A percentile compares a stretch with the other conserved stretches of the same genome.
These are phyloP conservation scores for Beauveria asiatica DNA, from an alignment of 2,329 filamentous ascomycete species.

Conservation along the genomic window DNA sequence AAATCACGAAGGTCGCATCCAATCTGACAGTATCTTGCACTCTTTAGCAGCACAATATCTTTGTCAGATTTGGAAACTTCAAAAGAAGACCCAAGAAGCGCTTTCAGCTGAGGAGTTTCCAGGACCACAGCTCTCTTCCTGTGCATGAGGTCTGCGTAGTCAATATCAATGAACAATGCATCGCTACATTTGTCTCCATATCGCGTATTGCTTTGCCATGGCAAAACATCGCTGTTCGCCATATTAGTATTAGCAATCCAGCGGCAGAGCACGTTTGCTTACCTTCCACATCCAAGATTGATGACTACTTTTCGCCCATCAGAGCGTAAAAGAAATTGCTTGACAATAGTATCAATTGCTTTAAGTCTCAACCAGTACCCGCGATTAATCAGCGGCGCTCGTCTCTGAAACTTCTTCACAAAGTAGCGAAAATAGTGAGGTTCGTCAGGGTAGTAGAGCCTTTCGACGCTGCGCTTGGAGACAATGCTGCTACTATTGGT, in stretches of 20 bases:
- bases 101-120: constrained; percentile 48
- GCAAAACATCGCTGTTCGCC: constrained; percentile 66
- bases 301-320: constrained; percentile 62
- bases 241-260: background rate
- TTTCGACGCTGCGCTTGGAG: constrained; percentile 88
- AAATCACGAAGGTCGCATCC: constrained; percentile 74
- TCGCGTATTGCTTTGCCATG: constrained; percentile 70
- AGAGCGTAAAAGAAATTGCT: constrained; percentile 57
- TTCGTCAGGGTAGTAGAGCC: constrained; percentile 68
- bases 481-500: constrained; percentile 90
- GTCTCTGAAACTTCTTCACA: constrained; percentile 71
- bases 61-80: constrained; percentile 29
- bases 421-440: constrained; percentile 84
- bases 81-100: constrained; percentile 24
- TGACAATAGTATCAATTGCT: constrained; percentile 67
- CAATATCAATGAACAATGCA: constrained; percentile 71
- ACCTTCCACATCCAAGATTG: constrained; percentile 88
- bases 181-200: constrained; percentile 50
- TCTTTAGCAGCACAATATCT: constrained; percentile 49
- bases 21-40: constrained; percentile 65
- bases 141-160: constrained; percentile 71
- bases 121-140: constrained; percentile 64
- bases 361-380: constrained; percentile 83
- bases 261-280: constrained; percentile 30
- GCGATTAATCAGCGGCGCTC: constrained; percentile 83